phyloP scores from a whole-genome alignment of 768 basidiomycete species.

The Leucocoprinus birnbaumii region DNA sequence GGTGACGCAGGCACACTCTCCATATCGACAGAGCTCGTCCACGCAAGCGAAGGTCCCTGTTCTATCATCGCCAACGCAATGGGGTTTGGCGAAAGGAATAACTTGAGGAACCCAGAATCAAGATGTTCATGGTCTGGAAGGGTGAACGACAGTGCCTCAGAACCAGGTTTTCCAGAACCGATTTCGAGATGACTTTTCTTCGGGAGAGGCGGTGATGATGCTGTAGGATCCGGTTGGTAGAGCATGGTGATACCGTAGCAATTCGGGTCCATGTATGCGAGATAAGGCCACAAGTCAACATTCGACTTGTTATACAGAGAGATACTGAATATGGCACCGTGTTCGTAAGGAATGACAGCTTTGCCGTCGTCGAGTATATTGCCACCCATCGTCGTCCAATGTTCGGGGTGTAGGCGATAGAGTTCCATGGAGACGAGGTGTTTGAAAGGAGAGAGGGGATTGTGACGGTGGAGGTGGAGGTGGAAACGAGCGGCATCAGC shows the following conservation, averaged over 20 bases:
- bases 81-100: conserved; percentile 53
- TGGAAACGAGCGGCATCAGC: conserved; percentile 60
- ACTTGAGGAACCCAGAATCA: conserved; percentile 52
- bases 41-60: conserved; percentile 28
- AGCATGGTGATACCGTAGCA: conserved; percentile 51
- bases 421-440: conserved; percentile 52
- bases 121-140: conserved; percentile 31
- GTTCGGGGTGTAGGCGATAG: conserved; percentile 41
- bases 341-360: conserved; percentile 43
- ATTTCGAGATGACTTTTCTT: conserved; percentile 36
- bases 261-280: conserved; percentile 58
- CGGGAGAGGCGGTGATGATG: conserved; percentile 39
- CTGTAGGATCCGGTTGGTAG: conserved; percentile 45
- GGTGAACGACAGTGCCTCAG: conserved; percentile 45
- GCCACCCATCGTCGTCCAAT: conserved; percentile 38
- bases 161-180: conserved; percentile 39
- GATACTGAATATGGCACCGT: conserved; percentile 42
- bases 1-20: conserved; percentile 9
- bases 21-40: conserved; percentile 11
- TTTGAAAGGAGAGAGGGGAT: conserved; percentile 42
- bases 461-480: conserved; percentile 51
- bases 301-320: conserved; percentile 48
- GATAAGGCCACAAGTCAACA: conserved; percentile 58
- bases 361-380: conserved; percentile 47
- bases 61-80: conserved; percentile 48